Conservation (phyloP, 2,329 filamentous ascomycete genomes). For the Chaetomium strumarium region DNA sequence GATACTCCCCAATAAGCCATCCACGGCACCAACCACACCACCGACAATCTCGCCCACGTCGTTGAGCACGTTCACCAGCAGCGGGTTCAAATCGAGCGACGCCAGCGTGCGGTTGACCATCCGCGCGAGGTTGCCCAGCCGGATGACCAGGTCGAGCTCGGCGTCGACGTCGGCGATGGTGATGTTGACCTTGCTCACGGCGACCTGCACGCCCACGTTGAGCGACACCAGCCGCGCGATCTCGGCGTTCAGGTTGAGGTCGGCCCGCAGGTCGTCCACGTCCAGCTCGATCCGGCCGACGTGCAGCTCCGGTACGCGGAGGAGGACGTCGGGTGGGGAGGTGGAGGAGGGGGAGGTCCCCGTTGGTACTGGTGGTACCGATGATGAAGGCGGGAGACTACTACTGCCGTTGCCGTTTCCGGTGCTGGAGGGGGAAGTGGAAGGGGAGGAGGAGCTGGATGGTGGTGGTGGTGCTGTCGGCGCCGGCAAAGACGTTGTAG, state of each 20-base stretch:
- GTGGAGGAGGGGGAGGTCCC: slow-evolving; percentile 21
- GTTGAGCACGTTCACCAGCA: slow-evolving; percentile 51
- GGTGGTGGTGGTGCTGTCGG: background rate
- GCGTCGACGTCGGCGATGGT: slow-evolving; percentile 56
- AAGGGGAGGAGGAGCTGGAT: background rate
- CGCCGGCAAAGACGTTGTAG: background rate
- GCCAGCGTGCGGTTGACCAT: slow-evolving; percentile 57
- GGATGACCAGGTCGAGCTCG: slow-evolving; percentile 53
- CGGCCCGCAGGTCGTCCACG: slow-evolving; percentile 52
- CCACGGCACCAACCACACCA: slow-evolving; percentile 50
- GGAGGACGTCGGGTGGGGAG: slow-evolving; percentile 49
- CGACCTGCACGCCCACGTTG: slow-evolving; percentile 49
- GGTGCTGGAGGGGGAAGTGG: background rate
- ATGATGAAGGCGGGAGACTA: slow-evolving; percentile 4
- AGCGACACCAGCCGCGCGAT: slow-evolving; percentile 52
- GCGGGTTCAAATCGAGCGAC: slow-evolving; percentile 54
- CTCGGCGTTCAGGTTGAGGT: slow-evolving; percentile 55
- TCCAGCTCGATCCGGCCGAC: slow-evolving; percentile 55
- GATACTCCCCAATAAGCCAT: slow-evolving; percentile 53
- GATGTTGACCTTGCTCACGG: slow-evolving; percentile 48
- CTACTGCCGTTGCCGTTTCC: slow-evolving; percentile 14
- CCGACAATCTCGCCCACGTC: slow-evolving; percentile 47
- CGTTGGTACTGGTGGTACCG: no score
- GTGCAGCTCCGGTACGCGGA: slow-evolving; percentile 52
- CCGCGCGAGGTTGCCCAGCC: slow-evolving; percentile 53